These are phyloP conservation scores for Aspergillus phoenicis DNA, from an alignment of 2,329 filamentous ascomycete species.

Conservation along the genomic window DNA sequence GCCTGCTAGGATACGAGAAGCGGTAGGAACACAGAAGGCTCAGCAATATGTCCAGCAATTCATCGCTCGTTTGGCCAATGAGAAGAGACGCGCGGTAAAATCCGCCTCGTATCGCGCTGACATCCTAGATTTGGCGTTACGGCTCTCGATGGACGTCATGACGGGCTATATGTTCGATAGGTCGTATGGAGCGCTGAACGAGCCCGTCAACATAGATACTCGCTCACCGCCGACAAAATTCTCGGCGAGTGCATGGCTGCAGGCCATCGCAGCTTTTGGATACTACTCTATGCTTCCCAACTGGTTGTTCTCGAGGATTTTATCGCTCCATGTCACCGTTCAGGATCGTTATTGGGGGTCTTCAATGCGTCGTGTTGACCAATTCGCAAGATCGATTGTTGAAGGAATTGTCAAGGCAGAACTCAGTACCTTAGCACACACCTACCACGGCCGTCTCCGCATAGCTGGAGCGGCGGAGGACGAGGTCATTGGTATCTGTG, in stretches of 20 bases:
- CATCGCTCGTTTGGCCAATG: neutral
- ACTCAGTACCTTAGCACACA: neutral
- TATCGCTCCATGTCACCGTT: neutral
- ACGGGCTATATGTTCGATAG: slow-evolving; percentile 8
- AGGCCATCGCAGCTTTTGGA: neutral
- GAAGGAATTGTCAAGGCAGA: neutral
- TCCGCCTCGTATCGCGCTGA: neutral
- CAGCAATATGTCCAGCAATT: neutral
- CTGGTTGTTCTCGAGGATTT: neutral
- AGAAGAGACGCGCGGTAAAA: neutral
- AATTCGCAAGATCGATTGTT: neutral
- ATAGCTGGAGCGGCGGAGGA: neutral
- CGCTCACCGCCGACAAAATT: neutral
- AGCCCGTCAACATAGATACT: neutral
- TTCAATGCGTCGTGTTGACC: neutral
- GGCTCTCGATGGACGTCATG: slow-evolving; percentile 8
- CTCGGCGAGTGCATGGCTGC: neutral
- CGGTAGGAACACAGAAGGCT: neutral
- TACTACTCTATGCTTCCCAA: neutral
- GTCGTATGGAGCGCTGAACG: slow-evolving; percentile 3
- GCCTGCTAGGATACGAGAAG: neutral
- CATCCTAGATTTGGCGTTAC: neutral
- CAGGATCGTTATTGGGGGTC: neutral
- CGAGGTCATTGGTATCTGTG: slow-evolving; percentile 4
- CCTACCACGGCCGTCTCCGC: slow-evolving; percentile 2